Conservation (phyloP, 2,329 filamentous ascomycete genomes). For the Trichophyton rubrum region DNA sequence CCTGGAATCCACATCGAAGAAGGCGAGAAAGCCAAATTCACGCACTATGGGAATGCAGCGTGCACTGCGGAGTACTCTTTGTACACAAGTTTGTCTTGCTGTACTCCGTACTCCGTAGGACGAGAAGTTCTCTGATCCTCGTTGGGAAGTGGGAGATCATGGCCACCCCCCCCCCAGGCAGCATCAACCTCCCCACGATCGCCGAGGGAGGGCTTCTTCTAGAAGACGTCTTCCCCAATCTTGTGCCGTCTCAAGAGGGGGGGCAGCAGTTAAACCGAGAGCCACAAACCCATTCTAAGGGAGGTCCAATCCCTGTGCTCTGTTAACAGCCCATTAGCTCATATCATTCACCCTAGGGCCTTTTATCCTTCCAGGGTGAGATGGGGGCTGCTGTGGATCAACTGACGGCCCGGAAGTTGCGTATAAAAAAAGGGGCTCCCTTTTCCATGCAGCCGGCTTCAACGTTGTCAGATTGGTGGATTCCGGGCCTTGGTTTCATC, state of each 20-base stretch:
- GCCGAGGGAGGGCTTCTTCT: not conserved
- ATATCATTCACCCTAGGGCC: not conserved
- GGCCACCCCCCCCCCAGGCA: not conserved
- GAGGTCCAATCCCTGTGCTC: not conserved
- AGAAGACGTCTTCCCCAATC: not conserved
- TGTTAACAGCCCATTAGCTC: too few relatives aligned
- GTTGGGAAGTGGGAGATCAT: not conserved
- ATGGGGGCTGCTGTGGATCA: not conserved
- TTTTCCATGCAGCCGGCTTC: not conserved
- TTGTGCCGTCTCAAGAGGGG: not conserved
- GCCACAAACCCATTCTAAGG: not conserved
- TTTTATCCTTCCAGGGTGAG: not conserved
- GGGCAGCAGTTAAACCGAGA: not conserved
- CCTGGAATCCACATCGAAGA: constrained; percentile 1
- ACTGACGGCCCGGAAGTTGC: not conserved
- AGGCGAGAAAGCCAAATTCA: not conserved
- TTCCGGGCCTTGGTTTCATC: not conserved
- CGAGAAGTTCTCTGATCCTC: not conserved
- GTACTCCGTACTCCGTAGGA: not conserved
- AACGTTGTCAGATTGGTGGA: not conserved
- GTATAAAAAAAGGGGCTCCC: not conserved
- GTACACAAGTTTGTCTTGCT: not conserved
- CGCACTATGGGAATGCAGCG: not conserved
- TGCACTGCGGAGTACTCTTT: not conserved
- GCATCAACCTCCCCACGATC: not conserved